Conservation (phyloP, 164 flowering plant species). For the Pachysandra terminalis region DNA sequence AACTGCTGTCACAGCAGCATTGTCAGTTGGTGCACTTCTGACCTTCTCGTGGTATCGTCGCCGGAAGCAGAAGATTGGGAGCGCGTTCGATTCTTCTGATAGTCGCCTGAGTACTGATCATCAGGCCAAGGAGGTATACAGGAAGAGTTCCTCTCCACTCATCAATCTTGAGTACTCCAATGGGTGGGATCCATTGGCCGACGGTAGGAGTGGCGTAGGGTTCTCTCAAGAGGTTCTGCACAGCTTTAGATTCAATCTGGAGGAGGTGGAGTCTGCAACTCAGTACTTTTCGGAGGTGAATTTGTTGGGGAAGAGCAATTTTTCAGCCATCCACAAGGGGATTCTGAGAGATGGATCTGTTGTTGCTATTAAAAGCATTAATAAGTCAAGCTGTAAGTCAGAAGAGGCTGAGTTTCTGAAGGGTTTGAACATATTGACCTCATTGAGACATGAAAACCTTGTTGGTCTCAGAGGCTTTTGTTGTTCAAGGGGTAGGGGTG, state of each 20-base stretch:
- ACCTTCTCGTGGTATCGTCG: constrained; percentile 37
- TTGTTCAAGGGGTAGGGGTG: constrained; percentile 53
- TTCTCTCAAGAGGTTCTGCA: constrained; percentile 36
- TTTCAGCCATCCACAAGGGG: constrained; percentile 52
- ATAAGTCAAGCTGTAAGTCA: constrained; percentile 49
- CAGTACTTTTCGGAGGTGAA: constrained; percentile 55
- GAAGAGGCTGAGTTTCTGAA: constrained; percentile 54
- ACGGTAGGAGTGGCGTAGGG: constrained; percentile 29
- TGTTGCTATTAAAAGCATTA: constrained; percentile 52
- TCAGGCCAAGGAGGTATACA: constrained; percentile 26
- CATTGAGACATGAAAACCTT: constrained; percentile 54
- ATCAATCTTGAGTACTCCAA: constrained; percentile 54
- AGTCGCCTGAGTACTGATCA: constrained; percentile 32
- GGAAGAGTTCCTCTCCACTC: constrained; percentile 55
- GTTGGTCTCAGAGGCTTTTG: constrained; percentile 52
- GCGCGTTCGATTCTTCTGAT: constrained; percentile 24
- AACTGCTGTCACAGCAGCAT: constrained; percentile 22
- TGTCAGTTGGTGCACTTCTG: constrained; percentile 30
- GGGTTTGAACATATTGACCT: constrained; percentile 44
- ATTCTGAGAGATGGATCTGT: constrained; percentile 44
- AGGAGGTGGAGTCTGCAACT: constrained; percentile 61
- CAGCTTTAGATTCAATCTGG: constrained; percentile 48
- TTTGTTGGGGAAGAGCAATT: constrained; percentile 53
- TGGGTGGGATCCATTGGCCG: constrained; percentile 64
- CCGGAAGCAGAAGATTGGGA: constrained; percentile 44